These are phyloP conservation scores for Austroboletus rostrupii DNA, from an alignment of 1,284 basidiomycete species.

Conservation along the genomic window DNA sequence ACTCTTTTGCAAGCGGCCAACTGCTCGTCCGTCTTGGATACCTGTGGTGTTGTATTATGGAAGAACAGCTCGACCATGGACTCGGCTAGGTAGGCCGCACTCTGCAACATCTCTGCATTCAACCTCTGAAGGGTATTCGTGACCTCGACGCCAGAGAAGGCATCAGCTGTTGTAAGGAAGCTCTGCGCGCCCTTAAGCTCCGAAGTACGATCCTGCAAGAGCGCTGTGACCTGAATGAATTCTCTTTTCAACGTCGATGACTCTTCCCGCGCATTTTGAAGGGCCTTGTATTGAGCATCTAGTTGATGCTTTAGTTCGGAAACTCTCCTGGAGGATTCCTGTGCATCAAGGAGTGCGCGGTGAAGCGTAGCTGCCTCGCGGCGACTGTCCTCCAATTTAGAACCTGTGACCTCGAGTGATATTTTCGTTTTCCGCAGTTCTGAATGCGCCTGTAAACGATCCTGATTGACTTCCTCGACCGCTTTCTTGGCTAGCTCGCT, in stretches of 20 bases:
- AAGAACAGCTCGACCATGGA: slow-evolving; percentile 32
- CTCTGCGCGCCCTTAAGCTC: slow-evolving; percentile 37
- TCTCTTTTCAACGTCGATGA: slow-evolving; percentile 29
- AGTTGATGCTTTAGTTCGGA: slow-evolving; percentile 22
- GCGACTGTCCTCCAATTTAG: slow-evolving; percentile 16
- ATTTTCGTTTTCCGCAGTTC: slow-evolving; percentile 22
- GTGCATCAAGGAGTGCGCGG: slow-evolving; percentile 15
- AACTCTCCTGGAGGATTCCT: slow-evolving; percentile 9
- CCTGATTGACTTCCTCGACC: slow-evolving; percentile 25
- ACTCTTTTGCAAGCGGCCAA: slow-evolving; percentile 22
- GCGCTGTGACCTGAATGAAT: slow-evolving; percentile 23
- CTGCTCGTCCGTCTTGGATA: slow-evolving; percentile 22
- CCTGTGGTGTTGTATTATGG: slow-evolving; percentile 2
- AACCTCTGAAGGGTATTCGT: slow-evolving; percentile 30
- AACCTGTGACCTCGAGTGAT: slow-evolving; percentile 19
- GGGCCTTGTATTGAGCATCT: slow-evolving; percentile 18
- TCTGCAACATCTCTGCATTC: slow-evolving; percentile 34
- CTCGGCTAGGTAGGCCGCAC: slow-evolving; percentile 34
- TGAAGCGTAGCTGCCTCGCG: slow-evolving; percentile 19
- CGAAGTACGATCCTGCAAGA: slow-evolving; percentile 31
- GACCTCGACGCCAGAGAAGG: slow-evolving; percentile 32
- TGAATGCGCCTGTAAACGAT: slow-evolving; percentile 18
- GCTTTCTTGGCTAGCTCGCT: slow-evolving; percentile 15
- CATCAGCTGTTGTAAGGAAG: slow-evolving; percentile 31
- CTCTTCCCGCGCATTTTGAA: slow-evolving; percentile 25